Evolutionary conservation across 345 rosid genomes (phyloP), one percentile per base, ranked within the genome.

Genomic region (Lenwebbia sp.): DNA sequence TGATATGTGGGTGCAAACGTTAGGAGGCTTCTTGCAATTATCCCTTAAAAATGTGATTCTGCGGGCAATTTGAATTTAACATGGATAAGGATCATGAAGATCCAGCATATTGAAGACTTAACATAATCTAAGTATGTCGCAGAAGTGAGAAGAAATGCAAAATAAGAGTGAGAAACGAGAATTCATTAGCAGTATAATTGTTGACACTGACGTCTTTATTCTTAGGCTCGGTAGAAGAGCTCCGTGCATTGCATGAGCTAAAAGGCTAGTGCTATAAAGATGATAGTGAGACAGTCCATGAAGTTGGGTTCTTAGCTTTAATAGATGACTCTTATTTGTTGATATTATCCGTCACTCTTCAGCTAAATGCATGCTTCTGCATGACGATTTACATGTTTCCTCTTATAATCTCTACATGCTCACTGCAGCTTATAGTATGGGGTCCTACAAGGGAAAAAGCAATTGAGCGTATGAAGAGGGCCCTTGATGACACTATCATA

Each of bases 371-470:
- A 70, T 70, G 44, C 76, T 65, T 65, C 44, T 33, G 78, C 86
- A n/a, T 40, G 52, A 33, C 4, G 51, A 83, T 30, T 83, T n/a
- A 52, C 82, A 62, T 47, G 25, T 51, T 62, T 7, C 30, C 53
- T 58, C 55, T 65, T 84, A 11, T 23, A 55, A 55, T 84, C 78
- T n/a, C 40, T 22, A 60, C 44, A 30, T 50, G 52, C 55, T 51
- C 54, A 13, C 86, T 92, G 88, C 87, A 97, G 99, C 98, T 97
- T 87, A 94, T 97, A 76, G 99, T 97, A 47, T 97, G 99, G 99
- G 99, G 95, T 86, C 99, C 99, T 89, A 96, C 99, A 3, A 93
- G 99, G 90, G 99, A 97, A 88, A 97, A 93, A 90, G 99, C 99
- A 83, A 96, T 96, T 75, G 98, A 95, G 60, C 96, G 99, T 85